Percentiles rank a stretch among this genome's conserved stretches.
Evolutionary conservation across 495 filamentous ascomycete species (phyloP).

Genomic region (Apiosordaria backusii): DNA sequence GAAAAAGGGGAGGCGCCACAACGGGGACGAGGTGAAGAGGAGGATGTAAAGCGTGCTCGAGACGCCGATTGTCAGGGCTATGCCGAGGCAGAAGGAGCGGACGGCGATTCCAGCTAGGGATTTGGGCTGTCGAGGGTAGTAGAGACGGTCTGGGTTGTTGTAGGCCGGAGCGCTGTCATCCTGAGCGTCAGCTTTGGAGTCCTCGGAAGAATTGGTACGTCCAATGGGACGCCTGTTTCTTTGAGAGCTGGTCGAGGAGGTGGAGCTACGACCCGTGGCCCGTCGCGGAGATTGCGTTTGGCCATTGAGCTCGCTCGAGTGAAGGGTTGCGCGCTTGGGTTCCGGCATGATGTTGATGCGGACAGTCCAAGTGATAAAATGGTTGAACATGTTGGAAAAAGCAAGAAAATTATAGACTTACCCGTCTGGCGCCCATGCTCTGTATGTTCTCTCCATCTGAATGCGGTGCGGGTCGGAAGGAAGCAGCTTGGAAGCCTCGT

Average conservation of each 20-base stretch:
- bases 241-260: conserved; percentile 43
- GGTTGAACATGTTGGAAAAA: neutral
- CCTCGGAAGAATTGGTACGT: neutral
- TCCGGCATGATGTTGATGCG: conserved; percentile 3
- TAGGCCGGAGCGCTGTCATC: conserved; percentile 32
- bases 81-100: conserved; percentile 57
- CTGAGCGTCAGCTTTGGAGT: conserved; percentile 24
- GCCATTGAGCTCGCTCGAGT: neutral
- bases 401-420: conserved; percentile 17
- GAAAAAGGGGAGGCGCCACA: conserved; percentile 87
- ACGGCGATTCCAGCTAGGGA: conserved; percentile 77
- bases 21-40: conserved; percentile 38
- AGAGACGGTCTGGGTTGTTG: conserved; percentile 28
- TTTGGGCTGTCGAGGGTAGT: conserved; percentile 57
- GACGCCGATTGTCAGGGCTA: conserved; percentile 41
- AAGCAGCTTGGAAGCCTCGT: neutral
- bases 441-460: conserved; percentile 22
- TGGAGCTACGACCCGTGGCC: conserved; percentile 33
- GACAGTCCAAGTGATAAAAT: neutral
- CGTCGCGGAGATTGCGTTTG: neutral
- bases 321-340: neutral
- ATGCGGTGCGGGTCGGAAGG: conserved; percentile 2
- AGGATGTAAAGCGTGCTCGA: conserved; percentile 42
- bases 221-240: neutral
- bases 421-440: conserved; percentile 22